Evolutionary conservation across 75 land plant genomes (phyloP), one percentile per base, ranked within the genome.

Genomic region (Sequoiadendron giganteum): DNA sequence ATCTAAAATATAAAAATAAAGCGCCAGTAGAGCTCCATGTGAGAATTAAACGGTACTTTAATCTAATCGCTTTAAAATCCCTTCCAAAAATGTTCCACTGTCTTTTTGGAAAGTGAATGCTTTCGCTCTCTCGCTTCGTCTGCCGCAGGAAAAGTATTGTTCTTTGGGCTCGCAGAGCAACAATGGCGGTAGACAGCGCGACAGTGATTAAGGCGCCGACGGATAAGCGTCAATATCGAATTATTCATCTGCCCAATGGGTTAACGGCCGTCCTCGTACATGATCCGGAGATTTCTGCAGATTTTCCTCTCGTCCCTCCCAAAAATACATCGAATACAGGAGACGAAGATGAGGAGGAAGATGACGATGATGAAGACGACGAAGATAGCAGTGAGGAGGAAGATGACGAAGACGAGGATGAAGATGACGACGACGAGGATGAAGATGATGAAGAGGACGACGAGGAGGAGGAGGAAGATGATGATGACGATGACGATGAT

Each of bases 221-320:
- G 8, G 97, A 95, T 86, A 65, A 89, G 86, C 91, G 96, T 3
- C 85, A 89, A 11, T 95, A 95, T 78, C 61, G 95, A 42, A 77
- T 90, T 52, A 52, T 95, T 14, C 90, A 87, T 72, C 92, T 95
- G 28, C 81, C 87, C 9, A 95, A 95, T 80, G 97, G 97, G 1
- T 84, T 95, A 48, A 85, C 89, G 45, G 97, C 95, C 15, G 72
- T 94, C 30, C 90, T 95, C 9, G 93, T 95, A 18, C 95, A 95
- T 88, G 97, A 95, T 68, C 95, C 97, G 21, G 91, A 95, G 84
- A 93, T 95, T 68, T 91, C 84, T 34, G 6, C 70, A 61, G 28
- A 61, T 61, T 19, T 78, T 86, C n/a, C 70, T 5, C 45, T 39
- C 10, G 45, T 13, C 28, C 9, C 45, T 3, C 25, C 25, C 10